Conservation (phyloP, 2,329 filamentous ascomycete genomes). For the Chaetomiaceae sp. region DNA sequence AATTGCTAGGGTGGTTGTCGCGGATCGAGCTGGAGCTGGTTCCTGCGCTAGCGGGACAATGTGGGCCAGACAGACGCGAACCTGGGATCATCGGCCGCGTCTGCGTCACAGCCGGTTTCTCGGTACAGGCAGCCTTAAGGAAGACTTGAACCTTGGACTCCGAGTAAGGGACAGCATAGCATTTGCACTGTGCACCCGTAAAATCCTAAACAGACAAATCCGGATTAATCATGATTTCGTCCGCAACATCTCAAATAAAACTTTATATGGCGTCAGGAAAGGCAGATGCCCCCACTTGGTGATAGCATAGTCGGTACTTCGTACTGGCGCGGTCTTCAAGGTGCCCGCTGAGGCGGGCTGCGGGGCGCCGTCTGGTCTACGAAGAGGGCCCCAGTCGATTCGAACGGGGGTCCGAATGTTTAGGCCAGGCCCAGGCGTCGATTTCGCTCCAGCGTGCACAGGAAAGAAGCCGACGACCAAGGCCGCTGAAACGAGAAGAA, state of each 20-base stretch:
- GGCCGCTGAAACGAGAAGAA: neutral
- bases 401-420: conserved; percentile 3
- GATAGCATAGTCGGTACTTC: neutral
- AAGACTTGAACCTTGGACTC: neutral
- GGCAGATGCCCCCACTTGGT: neutral
- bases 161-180: neutral
- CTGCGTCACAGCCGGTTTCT: neutral
- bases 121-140: neutral
- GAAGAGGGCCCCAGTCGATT: neutral
- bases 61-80: conserved; percentile 2
- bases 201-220: too few relatives aligned
- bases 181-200: too few relatives aligned
- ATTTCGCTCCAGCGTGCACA: neutral
- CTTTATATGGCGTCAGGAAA: neutral
- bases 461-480: neutral
- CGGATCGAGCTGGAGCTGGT: neutral
- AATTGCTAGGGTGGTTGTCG: neutral
- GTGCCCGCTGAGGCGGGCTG: neutral
- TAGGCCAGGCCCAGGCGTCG: neutral
- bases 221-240: too few relatives aligned
- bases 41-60: neutral
- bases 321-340: neutral
- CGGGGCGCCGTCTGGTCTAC: neutral
- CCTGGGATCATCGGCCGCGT: neutral
- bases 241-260: too few relatives aligned